Evolutionary conservation across 805 yeast genomes (phyloP).

Genomic region (Komagataella phaffii): DNA sequence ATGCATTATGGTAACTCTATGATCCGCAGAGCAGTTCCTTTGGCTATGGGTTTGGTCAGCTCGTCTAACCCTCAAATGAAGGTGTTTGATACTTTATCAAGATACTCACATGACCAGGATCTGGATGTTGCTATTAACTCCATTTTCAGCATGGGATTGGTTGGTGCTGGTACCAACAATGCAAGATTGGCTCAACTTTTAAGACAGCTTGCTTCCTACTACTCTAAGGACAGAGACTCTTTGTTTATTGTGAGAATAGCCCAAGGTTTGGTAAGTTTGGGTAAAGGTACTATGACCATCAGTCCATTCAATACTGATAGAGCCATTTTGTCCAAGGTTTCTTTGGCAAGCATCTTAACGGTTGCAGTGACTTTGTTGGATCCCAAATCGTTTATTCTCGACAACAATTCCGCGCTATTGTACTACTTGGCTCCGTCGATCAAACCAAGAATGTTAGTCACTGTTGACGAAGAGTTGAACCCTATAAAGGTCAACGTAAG

Average conservation of each 20-base stretch:
- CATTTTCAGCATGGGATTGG: slow-evolving; percentile 92
- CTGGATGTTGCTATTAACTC: slow-evolving; percentile 90
- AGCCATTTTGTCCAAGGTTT: slow-evolving; percentile 72
- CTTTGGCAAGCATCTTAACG: slow-evolving; percentile 81
- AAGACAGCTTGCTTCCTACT: slow-evolving; percentile 90
- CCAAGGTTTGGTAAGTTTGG: slow-evolving; percentile 89
- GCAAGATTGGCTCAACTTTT: slow-evolving; percentile 94
- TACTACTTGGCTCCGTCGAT: slow-evolving; percentile 80
- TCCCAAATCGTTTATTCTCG: slow-evolving; percentile 71
- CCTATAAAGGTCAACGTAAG: slow-evolving; percentile 93
- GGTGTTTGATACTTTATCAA: slow-evolving; percentile 88
- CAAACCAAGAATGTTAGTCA: slow-evolving; percentile 84
- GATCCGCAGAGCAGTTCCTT: slow-evolving; percentile 87
- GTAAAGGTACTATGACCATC: slow-evolving; percentile 88
- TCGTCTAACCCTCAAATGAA: slow-evolving; percentile 94
- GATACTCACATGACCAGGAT: slow-evolving; percentile 94
- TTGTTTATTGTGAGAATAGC: slow-evolving; percentile 88
- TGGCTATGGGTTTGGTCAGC: slow-evolving; percentile 94
- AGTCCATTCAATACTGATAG: slow-evolving; percentile 87
- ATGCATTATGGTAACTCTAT: slow-evolving; percentile 95
- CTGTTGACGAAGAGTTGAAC: slow-evolving; percentile 82
- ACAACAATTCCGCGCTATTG: slow-evolving; percentile 66
- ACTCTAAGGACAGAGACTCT: slow-evolving; percentile 80
- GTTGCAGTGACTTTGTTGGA: slow-evolving; percentile 74
- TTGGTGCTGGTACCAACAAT: slow-evolving; percentile 97